Percentiles rank a stretch among this genome's conserved stretches.
Evolutionary conservation across 2,329 filamentous ascomycete genomes (phyloP).

Genomic region (Thermothelomyces thermophilus): DNA sequence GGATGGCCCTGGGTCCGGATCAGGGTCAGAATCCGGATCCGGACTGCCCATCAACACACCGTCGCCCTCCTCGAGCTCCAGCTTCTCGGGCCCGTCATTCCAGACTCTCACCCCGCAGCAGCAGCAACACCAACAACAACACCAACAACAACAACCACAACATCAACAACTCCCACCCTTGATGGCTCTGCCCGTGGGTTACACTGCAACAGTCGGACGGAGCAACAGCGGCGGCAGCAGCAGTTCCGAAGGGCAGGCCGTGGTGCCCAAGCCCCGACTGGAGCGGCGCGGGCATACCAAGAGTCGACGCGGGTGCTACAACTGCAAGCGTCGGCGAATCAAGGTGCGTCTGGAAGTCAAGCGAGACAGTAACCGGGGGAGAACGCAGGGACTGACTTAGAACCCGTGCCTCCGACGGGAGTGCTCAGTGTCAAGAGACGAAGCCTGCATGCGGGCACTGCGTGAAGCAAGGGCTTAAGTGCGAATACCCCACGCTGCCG

Average conservation of each 20-base stretch:
- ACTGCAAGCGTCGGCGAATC: constrained; percentile 60
- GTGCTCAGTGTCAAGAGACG: constrained; percentile 55
- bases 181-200: neutral
- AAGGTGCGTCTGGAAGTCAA: constrained; percentile 38
- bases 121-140: neutral
- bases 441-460: constrained; percentile 58
- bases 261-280: constrained; percentile 32
- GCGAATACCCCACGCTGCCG: constrained; percentile 52
- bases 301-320: constrained; percentile 58
- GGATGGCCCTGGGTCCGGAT: constrained; percentile 20
- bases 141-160: neutral
- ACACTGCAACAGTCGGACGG: neutral
- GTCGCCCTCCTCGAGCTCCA: constrained; percentile 15
- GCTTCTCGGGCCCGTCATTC: neutral
- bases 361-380: neutral
- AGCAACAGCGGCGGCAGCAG: constrained; percentile 11
- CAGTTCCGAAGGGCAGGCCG: constrained; percentile 5
- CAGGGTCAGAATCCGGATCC: constrained; percentile 20
- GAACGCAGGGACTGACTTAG: neutral
- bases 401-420: too few relatives aligned
- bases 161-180: constrained; percentile 1
- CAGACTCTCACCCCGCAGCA: neutral
- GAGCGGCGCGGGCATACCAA: constrained; percentile 60
- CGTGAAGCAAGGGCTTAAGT: constrained; percentile 53
- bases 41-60: constrained; percentile 26